Evolutionary conservation across 2,329 filamentous ascomycete genomes (phyloP), one percentile per base, ranked within the genome.

Genomic region (Fusarium ambrosium): DNA sequence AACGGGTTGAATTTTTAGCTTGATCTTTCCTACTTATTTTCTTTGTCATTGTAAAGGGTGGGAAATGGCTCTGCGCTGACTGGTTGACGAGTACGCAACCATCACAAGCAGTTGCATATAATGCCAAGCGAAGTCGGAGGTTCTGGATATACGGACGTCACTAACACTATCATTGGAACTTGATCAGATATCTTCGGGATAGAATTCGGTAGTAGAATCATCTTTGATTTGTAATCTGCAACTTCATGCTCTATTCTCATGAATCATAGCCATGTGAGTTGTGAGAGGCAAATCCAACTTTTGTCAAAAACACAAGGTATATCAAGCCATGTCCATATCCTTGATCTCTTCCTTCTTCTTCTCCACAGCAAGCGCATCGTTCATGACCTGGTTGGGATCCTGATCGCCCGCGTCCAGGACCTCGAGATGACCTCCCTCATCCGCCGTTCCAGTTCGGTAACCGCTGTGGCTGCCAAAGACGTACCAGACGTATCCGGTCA

Each of bases 381-480:
- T 63, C 73, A 75, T 75, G 6, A 74, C 70, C 22, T 73, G 63
- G 29, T 75, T 74, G 2, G 73, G 70, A 13, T 75, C 73, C 2
- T 76, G 65, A 11, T 76, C 73, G 37, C 73, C 73, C 18, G 70
- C 73, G 37, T 75, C 73, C 20, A 75, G 34, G 4, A 76, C 73
- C 60, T 74, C 73, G 36, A 72, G 68, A 27, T 74, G 53, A 0
- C 73, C 70, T 43, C 63, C 61, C 61, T 70, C 72, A 0, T 62
- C 72, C 10, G 69, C 72, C 8, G 65, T 58, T 16, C 79, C 79
- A 39, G 78, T 80, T 41, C 80, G 64, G 53, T 81, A 82, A 20
- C 80, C 80, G 20, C 79, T 77, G 71, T 81, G 79, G 62, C 74
- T 78, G 29, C 80, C 80, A 61, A 81, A 81, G 2, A 79, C 74